These are phyloP conservation scores for Quercus variabilis DNA, from an alignment of 306 rosid genomes.

Conservation along the genomic window DNA sequence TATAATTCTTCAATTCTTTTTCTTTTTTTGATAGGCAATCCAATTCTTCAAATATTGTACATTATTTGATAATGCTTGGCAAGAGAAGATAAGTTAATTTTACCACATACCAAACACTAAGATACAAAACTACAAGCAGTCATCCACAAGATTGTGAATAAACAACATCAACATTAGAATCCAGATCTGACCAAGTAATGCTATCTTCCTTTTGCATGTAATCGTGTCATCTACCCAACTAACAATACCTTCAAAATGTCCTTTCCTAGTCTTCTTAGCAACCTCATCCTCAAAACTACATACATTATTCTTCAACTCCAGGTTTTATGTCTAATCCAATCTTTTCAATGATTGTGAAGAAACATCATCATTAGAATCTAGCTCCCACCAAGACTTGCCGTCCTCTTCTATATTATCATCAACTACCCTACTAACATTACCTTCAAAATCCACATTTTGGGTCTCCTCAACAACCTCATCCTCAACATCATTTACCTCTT, in stretches of 20 bases:
- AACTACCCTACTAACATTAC: slow-evolving; percentile 28
- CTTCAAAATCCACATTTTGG: slow-evolving; percentile 35
- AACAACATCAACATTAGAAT: slow-evolving; percentile 14
- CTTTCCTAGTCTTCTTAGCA: slow-evolving; percentile 6
- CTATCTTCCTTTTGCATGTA: not conserved
- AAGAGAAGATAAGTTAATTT: not conserved
- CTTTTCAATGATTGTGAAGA: slow-evolving; percentile 23
- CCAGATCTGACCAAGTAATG: slow-evolving; percentile 33
- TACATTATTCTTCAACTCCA: not conserved
- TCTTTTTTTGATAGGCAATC: not conserved
- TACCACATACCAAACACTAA: not conserved
- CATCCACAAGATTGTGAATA: not conserved
- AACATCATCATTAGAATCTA: slow-evolving; percentile 37
- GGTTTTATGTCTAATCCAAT: slow-evolving; percentile 46
- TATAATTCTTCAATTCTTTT: too few relatives aligned
- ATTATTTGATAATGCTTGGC: not conserved
- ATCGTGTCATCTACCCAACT: not conserved
- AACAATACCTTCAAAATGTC: not conserved
- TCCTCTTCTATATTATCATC: slow-evolving; percentile 31
- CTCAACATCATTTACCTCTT: slow-evolving; percentile 17
- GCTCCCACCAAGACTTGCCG: slow-evolving; percentile 64
- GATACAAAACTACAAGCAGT: not conserved
- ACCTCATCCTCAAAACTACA: not conserved
- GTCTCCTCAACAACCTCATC: slow-evolving; percentile 24
- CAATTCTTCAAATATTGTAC: not conserved